phyloP scores from a whole-genome alignment of 495 filamentous ascomycete species.

The Neurospora intermedia region DNA sequence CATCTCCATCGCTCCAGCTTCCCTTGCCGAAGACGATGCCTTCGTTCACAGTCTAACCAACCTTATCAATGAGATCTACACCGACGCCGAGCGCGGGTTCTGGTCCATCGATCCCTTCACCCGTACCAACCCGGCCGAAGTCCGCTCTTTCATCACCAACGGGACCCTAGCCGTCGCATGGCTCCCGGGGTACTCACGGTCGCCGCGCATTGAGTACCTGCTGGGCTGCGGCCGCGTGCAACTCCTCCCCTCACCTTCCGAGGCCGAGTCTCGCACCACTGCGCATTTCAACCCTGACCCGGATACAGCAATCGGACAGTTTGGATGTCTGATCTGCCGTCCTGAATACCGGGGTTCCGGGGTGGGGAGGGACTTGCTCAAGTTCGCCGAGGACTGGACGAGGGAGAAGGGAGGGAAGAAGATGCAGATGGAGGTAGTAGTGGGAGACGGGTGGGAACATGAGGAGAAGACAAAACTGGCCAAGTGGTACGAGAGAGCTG shows the following conservation, averaged over 20 bases:
- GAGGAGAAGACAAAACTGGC: background rate
- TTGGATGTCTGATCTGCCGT: background rate
- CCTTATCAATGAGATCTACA: slow-evolving; percentile 2
- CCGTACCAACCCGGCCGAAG: background rate
- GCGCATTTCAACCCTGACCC: background rate
- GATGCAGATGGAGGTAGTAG: slow-evolving; percentile 5
- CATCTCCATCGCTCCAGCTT: background rate
- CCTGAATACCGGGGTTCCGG: background rate
- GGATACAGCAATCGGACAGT: background rate
- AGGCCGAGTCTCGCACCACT: no score
- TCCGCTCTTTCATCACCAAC: background rate
- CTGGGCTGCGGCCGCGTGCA: background rate
- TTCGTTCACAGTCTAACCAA: background rate
- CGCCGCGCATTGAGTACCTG: background rate
- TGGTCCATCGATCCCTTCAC: background rate
- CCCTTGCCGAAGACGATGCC: background rate
- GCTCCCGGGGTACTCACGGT: background rate
- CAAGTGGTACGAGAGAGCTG: slow-evolving; percentile 2
- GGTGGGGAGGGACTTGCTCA: background rate
- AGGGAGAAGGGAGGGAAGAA: background rate
- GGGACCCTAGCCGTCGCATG: slow-evolving; percentile 1
- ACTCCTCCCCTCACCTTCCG: background rate
- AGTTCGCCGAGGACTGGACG: background rate
- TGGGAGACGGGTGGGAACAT: background rate
- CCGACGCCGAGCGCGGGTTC: slow-evolving; percentile 1